A percentile compares a stretch with the other conserved stretches of the same genome.
These are phyloP conservation scores for Elsinoe australis DNA, from an alignment of 2,329 filamentous ascomycete species.

Conservation along the genomic window DNA sequence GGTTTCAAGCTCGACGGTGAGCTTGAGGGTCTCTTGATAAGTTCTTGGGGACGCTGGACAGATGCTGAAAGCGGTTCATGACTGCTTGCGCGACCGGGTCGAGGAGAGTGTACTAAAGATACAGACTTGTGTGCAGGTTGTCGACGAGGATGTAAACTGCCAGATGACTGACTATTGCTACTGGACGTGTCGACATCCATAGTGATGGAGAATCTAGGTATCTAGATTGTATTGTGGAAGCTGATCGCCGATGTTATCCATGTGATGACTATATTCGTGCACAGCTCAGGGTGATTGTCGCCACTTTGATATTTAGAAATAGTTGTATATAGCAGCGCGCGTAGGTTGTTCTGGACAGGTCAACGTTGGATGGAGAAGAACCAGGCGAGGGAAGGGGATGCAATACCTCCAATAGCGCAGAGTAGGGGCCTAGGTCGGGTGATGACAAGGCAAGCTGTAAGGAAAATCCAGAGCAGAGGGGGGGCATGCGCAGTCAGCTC, in stretches of 20 bases:
- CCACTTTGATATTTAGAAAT: not conserved
- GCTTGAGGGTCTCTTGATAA: constrained; percentile 24
- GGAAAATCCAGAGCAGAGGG: not conserved
- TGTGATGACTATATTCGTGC: not conserved
- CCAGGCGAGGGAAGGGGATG: not conserved
- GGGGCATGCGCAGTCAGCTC: constrained; percentile 3
- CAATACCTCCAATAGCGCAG: not conserved
- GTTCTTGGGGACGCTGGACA: constrained; percentile 12
- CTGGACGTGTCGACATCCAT: constrained; percentile 16
- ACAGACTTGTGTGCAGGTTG: constrained; percentile 40
- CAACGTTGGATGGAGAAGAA: not conserved
- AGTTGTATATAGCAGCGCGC: no score
- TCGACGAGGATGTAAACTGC: constrained; percentile 33
- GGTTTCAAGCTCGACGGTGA: constrained; percentile 37
- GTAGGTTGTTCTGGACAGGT: not conserved
- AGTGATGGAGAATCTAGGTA: not conserved
- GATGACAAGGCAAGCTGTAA: constrained; percentile 3
- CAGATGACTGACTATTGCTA: not conserved
- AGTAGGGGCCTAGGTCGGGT: not conserved
- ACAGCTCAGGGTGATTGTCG: not conserved
- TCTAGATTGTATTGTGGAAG: not conserved
- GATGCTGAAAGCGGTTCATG: constrained; percentile 18
- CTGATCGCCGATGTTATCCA: constrained; percentile 7
- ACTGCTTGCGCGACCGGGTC: constrained; percentile 18
- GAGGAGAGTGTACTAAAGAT: constrained; percentile 37